Base-by-base conservation (phyloP, 176 grass and related monocot genomes). In the Hordeum marinum region DNA sequence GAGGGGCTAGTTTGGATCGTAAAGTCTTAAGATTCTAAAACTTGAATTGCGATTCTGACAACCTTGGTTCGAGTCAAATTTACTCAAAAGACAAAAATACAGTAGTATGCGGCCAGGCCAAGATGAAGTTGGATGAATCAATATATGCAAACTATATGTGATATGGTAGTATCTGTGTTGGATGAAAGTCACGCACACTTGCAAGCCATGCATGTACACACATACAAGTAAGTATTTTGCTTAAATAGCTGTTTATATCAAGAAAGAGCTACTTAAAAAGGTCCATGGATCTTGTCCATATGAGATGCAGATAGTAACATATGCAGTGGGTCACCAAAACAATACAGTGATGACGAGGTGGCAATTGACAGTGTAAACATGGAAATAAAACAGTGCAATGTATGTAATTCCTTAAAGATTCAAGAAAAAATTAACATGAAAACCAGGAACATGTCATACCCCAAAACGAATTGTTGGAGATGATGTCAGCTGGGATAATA, bases 401-500 rank as follows among this genome's bases (percentile, higher is more conserved):
- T 6, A 64, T 59, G 2, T 8, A 84, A 36, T 15, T 8, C 25
- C 72, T 20, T 76, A 4, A 12, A 77, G 18, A 63, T 43, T 42
- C 5, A 9, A 66, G 52, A 86, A 0, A 80, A 20, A 11, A 46
- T 79, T 43, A 4, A 34, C 62, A 87, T 69, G 31, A 66, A 87
- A 87, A 29, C 29, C 24, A 83, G 4, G 23, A 79, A 73, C 69
- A 80, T 52, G 58, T 57, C 87, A 36, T 76, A 98, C 96, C 85
- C 96, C 96, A 71, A 82, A 83, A 52, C 90, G 96, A 50, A 98
- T 80, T 62, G 96, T 94, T 55, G 86, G 91, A 83, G 87, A 98
- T 63, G 96, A 88, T 41, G 84, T 94, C 46, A 98, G 72, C 84
- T 98, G 96, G 20, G 93, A 90, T 34, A 98, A 71, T 90, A 98